These are phyloP conservation scores for Starmera stellimalicola DNA, from an alignment of 1,139 yeast species.

Conservation along the genomic window DNA sequence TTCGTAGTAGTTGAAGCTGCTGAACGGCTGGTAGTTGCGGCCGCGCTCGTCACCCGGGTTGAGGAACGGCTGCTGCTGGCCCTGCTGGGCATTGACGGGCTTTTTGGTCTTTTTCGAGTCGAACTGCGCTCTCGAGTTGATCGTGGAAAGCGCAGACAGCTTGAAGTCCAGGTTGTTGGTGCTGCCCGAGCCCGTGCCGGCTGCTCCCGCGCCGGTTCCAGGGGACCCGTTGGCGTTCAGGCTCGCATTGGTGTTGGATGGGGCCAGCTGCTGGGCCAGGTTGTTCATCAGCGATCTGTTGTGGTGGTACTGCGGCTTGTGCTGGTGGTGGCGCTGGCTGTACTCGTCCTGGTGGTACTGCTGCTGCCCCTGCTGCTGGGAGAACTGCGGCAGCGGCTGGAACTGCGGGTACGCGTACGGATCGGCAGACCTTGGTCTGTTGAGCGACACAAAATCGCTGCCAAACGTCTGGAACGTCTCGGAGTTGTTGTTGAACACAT, in stretches of 20 bases:
- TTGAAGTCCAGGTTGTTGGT: conserved; percentile 35
- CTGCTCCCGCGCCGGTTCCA: conserved; percentile 20
- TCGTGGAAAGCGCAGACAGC: conserved; percentile 55
- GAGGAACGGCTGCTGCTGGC: conserved; percentile 2
- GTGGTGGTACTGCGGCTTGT: conserved; percentile 1
- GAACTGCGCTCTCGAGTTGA: conserved; percentile 49
- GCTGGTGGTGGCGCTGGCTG: conserved; percentile 1
- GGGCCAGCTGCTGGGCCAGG: conserved; percentile 26
- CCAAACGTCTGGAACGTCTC: background rate
- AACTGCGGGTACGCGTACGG: conserved; percentile 18
- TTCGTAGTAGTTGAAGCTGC: conserved; percentile 6
- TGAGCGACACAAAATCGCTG: conserved; percentile 8
- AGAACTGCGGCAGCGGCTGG: background rate
- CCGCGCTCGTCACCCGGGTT: conserved; percentile 6
- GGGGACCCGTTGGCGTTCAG: too few relatives aligned
- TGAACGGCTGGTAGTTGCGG: conserved; percentile 1
- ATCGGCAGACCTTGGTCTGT: conserved; percentile 35
- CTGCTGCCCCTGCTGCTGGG: conserved; percentile 1
- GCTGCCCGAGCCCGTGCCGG: conserved; percentile 15
- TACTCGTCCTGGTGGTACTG: background rate
- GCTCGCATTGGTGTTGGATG: conserved; percentile 31
- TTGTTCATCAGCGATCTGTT: conserved; percentile 1
- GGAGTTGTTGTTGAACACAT: conserved; percentile 7
- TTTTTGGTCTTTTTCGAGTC: conserved; percentile 39
- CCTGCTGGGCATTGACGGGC: background rate